phyloP scores from a whole-genome alignment of 768 basidiomycete species.

The Phlegmacium glaucopus region DNA sequence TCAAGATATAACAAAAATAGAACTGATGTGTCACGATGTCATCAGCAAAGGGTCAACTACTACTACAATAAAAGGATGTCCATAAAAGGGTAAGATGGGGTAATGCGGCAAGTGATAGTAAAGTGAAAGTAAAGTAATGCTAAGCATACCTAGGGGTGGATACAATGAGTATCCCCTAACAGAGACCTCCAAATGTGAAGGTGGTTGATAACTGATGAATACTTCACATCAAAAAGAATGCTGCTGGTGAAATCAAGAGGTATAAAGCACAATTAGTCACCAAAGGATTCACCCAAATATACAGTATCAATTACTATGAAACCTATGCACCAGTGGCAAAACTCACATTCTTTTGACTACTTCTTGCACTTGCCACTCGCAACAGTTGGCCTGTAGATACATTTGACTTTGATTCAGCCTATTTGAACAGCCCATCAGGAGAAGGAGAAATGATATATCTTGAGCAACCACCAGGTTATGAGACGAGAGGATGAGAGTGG shows the following conservation, averaged over 20 bases:
- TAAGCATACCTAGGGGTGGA: slow-evolving; percentile 35
- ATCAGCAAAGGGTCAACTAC: too few relatives aligned
- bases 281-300: slow-evolving; percentile 36
- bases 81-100: too few relatives aligned
- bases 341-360: slow-evolving; percentile 14
- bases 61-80: too few relatives aligned
- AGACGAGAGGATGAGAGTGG: neutral
- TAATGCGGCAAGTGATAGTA: too few relatives aligned
- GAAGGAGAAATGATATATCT: slow-evolving; percentile 11
- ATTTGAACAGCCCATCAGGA: slow-evolving; percentile 10
- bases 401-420: slow-evolving; percentile 11
- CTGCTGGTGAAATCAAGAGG: slow-evolving; percentile 23
- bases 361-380: slow-evolving; percentile 25
- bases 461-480: slow-evolving; percentile 4
- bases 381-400: slow-evolving; percentile 10
- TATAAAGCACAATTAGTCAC: slow-evolving; percentile 44
- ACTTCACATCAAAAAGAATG: slow-evolving; percentile 16
- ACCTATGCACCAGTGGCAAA: slow-evolving; percentile 30
- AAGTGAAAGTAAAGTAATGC: too few relatives aligned
- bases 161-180: too few relatives aligned
- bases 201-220: too few relatives aligned
- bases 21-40: too few relatives aligned
- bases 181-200: too few relatives aligned
- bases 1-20: too few relatives aligned
- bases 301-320: slow-evolving; percentile 37